Base-by-base conservation (phyloP, 2,329 filamentous ascomycete species). In the Sclerotinia sclerotiorum region DNA sequence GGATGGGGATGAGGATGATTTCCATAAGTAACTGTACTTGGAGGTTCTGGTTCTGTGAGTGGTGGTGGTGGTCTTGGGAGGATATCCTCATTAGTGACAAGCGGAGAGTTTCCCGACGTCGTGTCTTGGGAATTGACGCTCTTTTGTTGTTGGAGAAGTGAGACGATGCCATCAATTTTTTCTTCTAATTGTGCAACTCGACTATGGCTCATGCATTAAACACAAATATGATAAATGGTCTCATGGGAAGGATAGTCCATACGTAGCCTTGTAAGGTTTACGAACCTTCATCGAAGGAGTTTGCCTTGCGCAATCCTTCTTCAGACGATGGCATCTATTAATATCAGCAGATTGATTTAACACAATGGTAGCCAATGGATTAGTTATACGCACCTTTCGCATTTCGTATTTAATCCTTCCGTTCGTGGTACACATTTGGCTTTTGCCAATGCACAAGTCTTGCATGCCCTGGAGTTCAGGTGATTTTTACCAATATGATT, bases 381-480 rank as follows among this genome's bases (percentile, higher is more conserved):
- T n/a, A 13, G n/a, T 24, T 27, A 68, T 32, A 56, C 29, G 6
- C 35, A 56, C 66, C 66, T 55, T 68, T 68, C 66, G 42, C 66
- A 68, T 68, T 68, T 68, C 19, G 46, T 15, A 61, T 5, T 52
- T 11, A 46, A 48, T 29, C 60, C 58, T 29, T 42, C 58, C 11
- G 49, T 8, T 39, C 39, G 58, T 24, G 51, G 58, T 27, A 64
- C 58, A 48, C 58, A 68, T 56, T 49, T 68, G 5, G 58, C 49
- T 49, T 68, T 64, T 68, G 66, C 66, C 32, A 56, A 21, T 55
- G 66, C 66, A 55, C 58, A 56, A 27, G 66, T 64, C 58, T 46
- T 64, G 21, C 66, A 68, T 39, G 66, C 66, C 44, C 66, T 27
- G 54, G 58, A 55, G 10, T 10, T 54, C 17, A 2, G 56, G 29